These are phyloP conservation scores for Sphaerulina musiva DNA, from an alignment of 2,329 filamentous ascomycete species.

Conservation along the genomic window DNA sequence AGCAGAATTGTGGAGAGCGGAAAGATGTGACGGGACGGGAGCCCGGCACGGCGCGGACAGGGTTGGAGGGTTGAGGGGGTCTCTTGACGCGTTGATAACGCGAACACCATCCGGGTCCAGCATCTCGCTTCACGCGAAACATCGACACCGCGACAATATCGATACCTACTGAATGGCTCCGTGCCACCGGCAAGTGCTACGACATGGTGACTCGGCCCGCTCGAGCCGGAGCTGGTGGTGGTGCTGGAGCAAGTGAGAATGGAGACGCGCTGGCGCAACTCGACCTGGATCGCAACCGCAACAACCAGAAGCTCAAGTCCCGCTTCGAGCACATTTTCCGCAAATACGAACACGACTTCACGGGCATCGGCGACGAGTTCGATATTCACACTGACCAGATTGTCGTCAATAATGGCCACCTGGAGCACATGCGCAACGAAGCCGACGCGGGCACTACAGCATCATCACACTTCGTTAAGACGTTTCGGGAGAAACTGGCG, in stretches of 20 bases:
- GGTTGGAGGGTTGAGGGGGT: no score
- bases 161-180: no score
- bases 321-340: slow-evolving; percentile 82
- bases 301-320: slow-evolving; percentile 68
- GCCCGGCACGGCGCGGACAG: no score
- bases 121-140: no score
- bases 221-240: no score
- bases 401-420: slow-evolving; percentile 85
- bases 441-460: slow-evolving; percentile 41
- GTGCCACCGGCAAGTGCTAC: no score
- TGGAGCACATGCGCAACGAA: slow-evolving; percentile 57
- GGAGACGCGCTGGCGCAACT: slow-evolving; percentile 10
- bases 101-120: no score
- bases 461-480: slow-evolving; percentile 28
- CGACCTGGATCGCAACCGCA: slow-evolving; percentile 35
- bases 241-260: background rate
- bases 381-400: slow-evolving; percentile 75
- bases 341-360: slow-evolving; percentile 67
- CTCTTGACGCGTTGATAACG: no score
- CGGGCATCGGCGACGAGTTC: slow-evolving; percentile 79
- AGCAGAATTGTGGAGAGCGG: no score
- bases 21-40: no score
- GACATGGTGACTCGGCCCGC: no score
- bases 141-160: no score
- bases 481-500: slow-evolving; percentile 31